Conservation (phyloP, 768 basidiomycete genomes). For the Boletus reticulatus region DNA sequence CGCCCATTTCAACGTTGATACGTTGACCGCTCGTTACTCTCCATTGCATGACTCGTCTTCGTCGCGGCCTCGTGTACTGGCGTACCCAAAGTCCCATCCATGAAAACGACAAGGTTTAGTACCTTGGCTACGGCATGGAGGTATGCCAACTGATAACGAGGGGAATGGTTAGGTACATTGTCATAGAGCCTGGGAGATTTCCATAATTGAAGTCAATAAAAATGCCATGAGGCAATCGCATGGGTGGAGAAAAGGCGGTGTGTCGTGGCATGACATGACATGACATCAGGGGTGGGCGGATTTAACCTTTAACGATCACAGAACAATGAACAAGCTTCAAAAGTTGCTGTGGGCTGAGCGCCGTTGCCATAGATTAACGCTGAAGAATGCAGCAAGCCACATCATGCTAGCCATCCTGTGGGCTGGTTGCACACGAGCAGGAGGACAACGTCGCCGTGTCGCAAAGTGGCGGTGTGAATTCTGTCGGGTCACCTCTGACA, state of each 20-base stretch:
- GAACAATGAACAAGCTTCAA: too few relatives aligned
- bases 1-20: conserved; percentile 3
- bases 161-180: conserved; percentile 1
- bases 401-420: conserved; percentile 19
- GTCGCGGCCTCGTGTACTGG: not conserved
- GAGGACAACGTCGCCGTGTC: not conserved
- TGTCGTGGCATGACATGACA: not conserved
- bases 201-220: conserved; percentile 1
- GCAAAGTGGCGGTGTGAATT: not conserved
- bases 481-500: not conserved
- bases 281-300: conserved; percentile 18
- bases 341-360: conserved; percentile 6
- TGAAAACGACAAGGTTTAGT: conserved; percentile 4
- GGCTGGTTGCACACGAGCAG: too few relatives aligned
- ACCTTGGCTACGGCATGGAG: conserved; percentile 17
- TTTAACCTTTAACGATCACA: conserved; percentile 23
- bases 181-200: conserved; percentile 4
- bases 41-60: not conserved
- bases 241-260: conserved; percentile 21
- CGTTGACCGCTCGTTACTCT: conserved; percentile 1
- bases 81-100: not conserved
- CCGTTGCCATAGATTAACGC: not conserved
- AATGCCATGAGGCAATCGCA: conserved; percentile 29
- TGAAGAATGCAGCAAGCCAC: not conserved
- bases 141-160: not conserved